A percentile compares a stretch with the other conserved stretches of the same genome.
Evolutionary conservation across 768 basidiomycete species (phyloP).

Genomic region (Phylloporus sp.): DNA sequence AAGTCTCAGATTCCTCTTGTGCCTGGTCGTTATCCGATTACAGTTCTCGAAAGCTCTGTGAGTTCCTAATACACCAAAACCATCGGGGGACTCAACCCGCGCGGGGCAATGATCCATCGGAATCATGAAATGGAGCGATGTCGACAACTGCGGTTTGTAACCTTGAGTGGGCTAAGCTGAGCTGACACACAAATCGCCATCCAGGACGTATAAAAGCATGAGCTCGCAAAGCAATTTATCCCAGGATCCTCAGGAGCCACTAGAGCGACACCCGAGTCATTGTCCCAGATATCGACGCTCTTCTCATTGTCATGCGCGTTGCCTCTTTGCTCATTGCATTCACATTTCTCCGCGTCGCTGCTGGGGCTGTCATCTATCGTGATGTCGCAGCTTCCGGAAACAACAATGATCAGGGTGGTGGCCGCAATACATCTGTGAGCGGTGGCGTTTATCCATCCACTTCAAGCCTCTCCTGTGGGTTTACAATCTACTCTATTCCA

Average conservation of each 20-base stretch:
- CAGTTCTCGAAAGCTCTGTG: too few species aligned
- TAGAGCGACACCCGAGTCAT: neutral
- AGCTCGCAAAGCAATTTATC: too few species aligned
- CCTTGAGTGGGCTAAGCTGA: neutral
- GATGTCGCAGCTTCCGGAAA: neutral
- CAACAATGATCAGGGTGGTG: neutral
- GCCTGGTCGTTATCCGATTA: too few species aligned
- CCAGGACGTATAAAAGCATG: conserved; percentile 7
- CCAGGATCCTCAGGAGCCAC: neutral
- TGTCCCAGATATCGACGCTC: neutral
- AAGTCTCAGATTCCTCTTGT: too few species aligned
- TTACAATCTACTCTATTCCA: neutral
- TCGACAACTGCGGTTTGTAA: conserved; percentile 6
- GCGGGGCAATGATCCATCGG: neutral
- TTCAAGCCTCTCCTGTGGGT: neutral
- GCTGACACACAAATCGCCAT: neutral
- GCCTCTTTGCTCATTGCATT: conserved; percentile 1
- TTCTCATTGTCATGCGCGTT: conserved; percentile 9
- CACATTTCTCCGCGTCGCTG: conserved; percentile 1
- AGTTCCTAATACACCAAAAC: too few species aligned
- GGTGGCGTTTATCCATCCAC: neutral
- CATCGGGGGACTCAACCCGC: neutral
- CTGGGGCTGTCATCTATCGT: neutral
- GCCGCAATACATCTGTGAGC: neutral
- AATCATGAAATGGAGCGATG: neutral